phyloP scores from a whole-genome alignment of 805 yeast genomes.

The Teunomyces kruisii region DNA sequence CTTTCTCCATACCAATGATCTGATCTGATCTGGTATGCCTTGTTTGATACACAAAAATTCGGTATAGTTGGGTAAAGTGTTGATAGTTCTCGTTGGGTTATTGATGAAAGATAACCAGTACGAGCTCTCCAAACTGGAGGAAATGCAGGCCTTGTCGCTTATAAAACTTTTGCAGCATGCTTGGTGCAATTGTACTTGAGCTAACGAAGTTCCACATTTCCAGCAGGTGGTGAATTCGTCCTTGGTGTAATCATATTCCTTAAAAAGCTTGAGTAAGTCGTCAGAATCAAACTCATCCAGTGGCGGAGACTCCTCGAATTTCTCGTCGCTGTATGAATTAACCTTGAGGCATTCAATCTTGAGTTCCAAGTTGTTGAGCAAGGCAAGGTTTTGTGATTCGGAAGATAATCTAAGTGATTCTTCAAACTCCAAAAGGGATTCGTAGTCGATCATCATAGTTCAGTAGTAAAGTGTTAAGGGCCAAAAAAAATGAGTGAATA shows the following conservation, averaged over 20 bases:
- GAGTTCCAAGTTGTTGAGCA: constrained; percentile 24
- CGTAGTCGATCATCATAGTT: constrained; percentile 21
- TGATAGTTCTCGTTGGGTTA: constrained; percentile 44
- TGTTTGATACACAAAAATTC: constrained; percentile 42
- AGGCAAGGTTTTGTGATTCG: constrained; percentile 16
- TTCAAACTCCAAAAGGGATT: constrained; percentile 34
- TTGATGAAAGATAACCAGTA: constrained; percentile 47
- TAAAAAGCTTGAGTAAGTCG: constrained; percentile 15
- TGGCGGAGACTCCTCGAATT: constrained; percentile 7
- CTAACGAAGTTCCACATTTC: constrained; percentile 27
- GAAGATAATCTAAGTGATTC: constrained; percentile 25
- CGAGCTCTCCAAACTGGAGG: constrained; percentile 32
- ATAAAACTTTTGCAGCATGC: constrained; percentile 27
- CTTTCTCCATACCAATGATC: constrained; percentile 47
- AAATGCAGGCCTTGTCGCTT: constrained; percentile 12
- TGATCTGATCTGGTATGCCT: constrained; percentile 45
- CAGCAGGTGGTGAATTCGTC: constrained; percentile 36
- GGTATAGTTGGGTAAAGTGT: constrained; percentile 49
- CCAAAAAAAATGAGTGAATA: constrained; percentile 3
- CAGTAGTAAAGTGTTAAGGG: not conserved
- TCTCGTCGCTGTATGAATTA: constrained; percentile 11
- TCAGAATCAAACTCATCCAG: constrained; percentile 13
- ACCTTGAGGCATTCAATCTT: constrained; percentile 24
- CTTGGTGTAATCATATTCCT: constrained; percentile 19
- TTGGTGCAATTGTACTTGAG: constrained; percentile 10